Conservation (phyloP, 306 rosid species). For the Castanospermum australe region DNA sequence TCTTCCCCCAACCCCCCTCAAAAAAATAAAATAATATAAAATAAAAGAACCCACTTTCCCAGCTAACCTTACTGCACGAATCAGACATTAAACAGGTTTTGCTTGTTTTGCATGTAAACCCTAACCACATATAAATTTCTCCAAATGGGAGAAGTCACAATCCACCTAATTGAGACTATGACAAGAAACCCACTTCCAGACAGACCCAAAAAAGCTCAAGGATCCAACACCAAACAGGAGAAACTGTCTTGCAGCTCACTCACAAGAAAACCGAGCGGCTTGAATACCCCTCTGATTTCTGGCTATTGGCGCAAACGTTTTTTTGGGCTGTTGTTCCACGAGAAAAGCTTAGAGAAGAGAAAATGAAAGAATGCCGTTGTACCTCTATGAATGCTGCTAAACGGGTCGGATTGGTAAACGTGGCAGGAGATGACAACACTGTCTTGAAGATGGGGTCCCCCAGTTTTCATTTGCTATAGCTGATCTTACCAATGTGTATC, state of each 20-base stretch:
- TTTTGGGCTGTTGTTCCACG: not conserved
- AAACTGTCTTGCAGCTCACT: not conserved
- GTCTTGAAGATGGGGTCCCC: not conserved
- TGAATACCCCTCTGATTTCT: not conserved
- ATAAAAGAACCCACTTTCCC: not conserved
- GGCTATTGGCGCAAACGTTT: not conserved
- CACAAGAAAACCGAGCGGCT: not conserved
- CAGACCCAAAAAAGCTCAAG: not conserved
- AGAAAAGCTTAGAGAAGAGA: not conserved
- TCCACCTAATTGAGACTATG: slow-evolving; percentile 23
- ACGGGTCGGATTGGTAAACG: slow-evolving; percentile 7
- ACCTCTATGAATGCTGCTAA: not conserved
- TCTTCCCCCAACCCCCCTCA: too few relatives aligned
- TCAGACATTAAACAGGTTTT: slow-evolving; percentile 20
- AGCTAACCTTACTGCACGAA: not conserved
- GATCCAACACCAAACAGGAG: not conserved
- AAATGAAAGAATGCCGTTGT: not conserved
- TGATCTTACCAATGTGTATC: not conserved
- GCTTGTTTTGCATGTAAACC: slow-evolving; percentile 44
- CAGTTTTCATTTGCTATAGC: too few relatives aligned
- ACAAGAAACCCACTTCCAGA: slow-evolving; percentile 23
- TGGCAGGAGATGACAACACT: not conserved
- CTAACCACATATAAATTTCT: not conserved
- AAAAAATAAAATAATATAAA: too few relatives aligned
- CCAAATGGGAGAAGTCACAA: slow-evolving; percentile 23